Percentiles rank a stretch among this genome's conserved stretches.
phyloP scores from a whole-genome alignment of 2,329 filamentous ascomycete species.

The Hysterium pulicare region DNA sequence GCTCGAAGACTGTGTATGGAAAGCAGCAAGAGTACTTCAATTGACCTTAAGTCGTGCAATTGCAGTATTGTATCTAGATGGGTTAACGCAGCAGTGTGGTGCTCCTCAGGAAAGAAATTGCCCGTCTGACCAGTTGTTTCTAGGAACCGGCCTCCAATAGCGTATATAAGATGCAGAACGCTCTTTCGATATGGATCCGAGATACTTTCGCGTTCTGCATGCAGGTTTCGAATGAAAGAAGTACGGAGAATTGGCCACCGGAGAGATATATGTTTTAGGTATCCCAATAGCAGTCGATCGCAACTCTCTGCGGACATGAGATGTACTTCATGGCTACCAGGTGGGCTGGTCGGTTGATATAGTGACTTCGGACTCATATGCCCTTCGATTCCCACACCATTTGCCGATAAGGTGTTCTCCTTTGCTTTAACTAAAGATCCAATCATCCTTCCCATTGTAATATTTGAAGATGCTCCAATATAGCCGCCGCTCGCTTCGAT shows the following conservation, averaged over 20 bases:
- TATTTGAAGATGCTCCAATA: slow-evolving; percentile 19
- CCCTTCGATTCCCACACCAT: not conserved
- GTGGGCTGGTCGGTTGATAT: not conserved
- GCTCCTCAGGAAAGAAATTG: slow-evolving; percentile 24
- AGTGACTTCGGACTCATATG: slow-evolving; percentile 4
- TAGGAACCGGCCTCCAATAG: slow-evolving; percentile 28
- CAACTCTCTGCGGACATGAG: not conserved
- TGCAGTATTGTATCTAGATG: slow-evolving; percentile 34
- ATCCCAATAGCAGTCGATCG: not conserved
- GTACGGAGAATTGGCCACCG: not conserved
- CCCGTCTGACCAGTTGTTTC: slow-evolving; percentile 28
- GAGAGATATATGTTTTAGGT: not conserved
- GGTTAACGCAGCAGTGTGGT: slow-evolving; percentile 28
- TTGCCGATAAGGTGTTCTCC: slow-evolving; percentile 6
- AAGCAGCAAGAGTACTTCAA: slow-evolving; percentile 32
- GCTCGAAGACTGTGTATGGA: slow-evolving; percentile 34
- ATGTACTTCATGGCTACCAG: slow-evolving; percentile 4
- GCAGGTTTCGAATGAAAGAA: not conserved
- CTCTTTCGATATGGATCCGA: slow-evolving; percentile 11
- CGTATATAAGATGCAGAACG: slow-evolving; percentile 28
- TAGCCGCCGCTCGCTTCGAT: slow-evolving; percentile 18
- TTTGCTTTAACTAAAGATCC: slow-evolving; percentile 16
- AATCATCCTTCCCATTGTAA: slow-evolving; percentile 20
- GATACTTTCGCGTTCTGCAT: not conserved
- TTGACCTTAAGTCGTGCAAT: slow-evolving; percentile 30